Evolutionary conservation across 108 stramenopile species (phyloP), one percentile per base, ranked within the genome.

Genomic region (Cyclotella kingstonii): DNA sequence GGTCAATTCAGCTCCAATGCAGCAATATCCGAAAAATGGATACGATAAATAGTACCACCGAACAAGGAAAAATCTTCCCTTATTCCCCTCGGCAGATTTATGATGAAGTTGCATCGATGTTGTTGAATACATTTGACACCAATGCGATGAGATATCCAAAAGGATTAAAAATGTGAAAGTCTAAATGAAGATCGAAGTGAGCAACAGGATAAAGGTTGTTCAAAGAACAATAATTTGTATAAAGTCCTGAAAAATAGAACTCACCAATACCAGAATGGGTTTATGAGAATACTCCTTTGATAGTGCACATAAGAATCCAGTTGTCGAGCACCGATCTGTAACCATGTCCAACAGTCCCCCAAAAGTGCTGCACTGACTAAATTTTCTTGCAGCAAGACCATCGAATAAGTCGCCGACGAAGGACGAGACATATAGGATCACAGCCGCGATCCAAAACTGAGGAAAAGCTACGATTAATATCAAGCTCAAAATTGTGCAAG

Each of bases 271-370:
- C 18, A 66, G 53, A 4, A 18, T 46, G 17, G 58, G 68, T 42
- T 26, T 57, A 21, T 66, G 42, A 31, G 54, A 73, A 57, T 80
- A 85, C 29, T 86, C 84, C 21, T 55, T 77, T 21, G 79, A 55
- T 42, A 93, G 52, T 45, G 85, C 76, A 21, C 76, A 82, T 7
- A 93, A 73, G 54, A 93, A 58, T 10, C 86, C 96, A 6, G 93
- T 64, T 0, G 98, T 98, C 31, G 95, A 83, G 65, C 91, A 94
- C 35, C 98, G 75, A 71, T 98, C 98, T 1, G 98, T 98, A 18
- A 97, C 91, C 98, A 98, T 98, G 63, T 98, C 98, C 34, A 98
- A 70, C 17, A 97, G 63, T 0, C 88, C 90, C 17, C 98, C 98
- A 63, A 90, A 97, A 23, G 72, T 65, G 22, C 87, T 90, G 36